Percentiles rank a stretch among this genome's conserved stretches.
Evolutionary conservation across 2,329 filamentous ascomycete genomes (phyloP).

Genomic region (Trichophyton schoenleinii): DNA sequence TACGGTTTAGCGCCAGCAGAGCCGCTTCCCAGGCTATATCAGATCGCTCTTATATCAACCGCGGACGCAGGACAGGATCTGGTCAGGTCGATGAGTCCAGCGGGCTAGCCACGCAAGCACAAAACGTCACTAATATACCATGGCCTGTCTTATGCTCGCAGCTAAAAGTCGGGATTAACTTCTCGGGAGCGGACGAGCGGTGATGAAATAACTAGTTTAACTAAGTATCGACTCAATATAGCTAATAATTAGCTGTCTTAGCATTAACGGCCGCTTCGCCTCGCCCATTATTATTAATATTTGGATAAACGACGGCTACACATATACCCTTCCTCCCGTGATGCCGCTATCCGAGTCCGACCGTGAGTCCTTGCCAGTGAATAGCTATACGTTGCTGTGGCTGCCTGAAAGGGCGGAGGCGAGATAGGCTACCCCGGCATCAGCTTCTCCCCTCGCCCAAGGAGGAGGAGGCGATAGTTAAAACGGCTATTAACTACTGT

Average conservation of each 20-base stretch:
- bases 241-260: not conserved
- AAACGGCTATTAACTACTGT: not conserved
- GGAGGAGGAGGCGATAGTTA: too few species aligned
- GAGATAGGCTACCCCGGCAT: not conserved
- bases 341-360: not conserved
- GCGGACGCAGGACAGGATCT: not conserved
- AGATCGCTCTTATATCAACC: not conserved
- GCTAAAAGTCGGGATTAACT: not conserved
- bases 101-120: not conserved
- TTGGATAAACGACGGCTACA: not conserved
- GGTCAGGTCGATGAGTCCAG: not conserved
- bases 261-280: not conserved
- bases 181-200: not conserved
- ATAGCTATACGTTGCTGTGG: not conserved
- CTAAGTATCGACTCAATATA: too few species aligned
- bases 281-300: not conserved
- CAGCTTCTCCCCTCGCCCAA: not conserved
- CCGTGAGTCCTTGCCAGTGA: not conserved
- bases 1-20: constrained; percentile 2
- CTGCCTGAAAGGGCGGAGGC: not conserved
- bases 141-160: not conserved
- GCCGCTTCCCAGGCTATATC: constrained; percentile 1
- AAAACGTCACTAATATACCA: not conserved
- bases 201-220: not conserved
- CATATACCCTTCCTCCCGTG: not conserved